A percentile compares a stretch with the other conserved stretches of the same genome.
Evolutionary conservation across 768 basidiomycete genomes (phyloP).

Genomic region (Tylopilus sp.): DNA sequence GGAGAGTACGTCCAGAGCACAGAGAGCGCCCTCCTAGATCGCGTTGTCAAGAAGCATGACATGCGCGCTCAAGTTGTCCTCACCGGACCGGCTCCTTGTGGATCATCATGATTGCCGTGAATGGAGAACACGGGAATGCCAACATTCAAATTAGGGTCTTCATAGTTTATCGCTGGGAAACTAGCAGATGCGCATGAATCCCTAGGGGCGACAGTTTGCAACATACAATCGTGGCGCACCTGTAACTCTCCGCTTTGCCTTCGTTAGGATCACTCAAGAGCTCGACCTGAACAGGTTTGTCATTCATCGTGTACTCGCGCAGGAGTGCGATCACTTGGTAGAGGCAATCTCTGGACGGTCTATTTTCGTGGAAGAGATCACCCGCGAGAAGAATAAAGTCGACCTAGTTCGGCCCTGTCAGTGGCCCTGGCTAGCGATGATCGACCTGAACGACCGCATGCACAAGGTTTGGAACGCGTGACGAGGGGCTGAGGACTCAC

Average conservation of each 20-base stretch:
- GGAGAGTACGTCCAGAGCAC: slow-evolving; percentile 92
- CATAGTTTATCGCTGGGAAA: slow-evolving; percentile 96
- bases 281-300: slow-evolving; percentile 88
- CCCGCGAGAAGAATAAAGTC: slow-evolving; percentile 95
- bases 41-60: not conserved
- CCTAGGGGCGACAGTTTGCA: not conserved
- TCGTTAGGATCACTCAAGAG: slow-evolving; percentile 90
- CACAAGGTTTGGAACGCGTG: not conserved
- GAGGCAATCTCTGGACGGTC: slow-evolving; percentile 85
- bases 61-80: slow-evolving; percentile 25
- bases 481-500: slow-evolving; percentile 42
- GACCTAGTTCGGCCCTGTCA: slow-evolving; percentile 50
- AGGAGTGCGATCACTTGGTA: slow-evolving; percentile 88
- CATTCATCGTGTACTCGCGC: slow-evolving; percentile 85
- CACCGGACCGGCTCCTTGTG: slow-evolving; percentile 91
- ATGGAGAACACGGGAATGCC: slow-evolving; percentile 98
- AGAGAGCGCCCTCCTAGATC: slow-evolving; percentile 88
- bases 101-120: slow-evolving; percentile 99
- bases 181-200: slow-evolving; percentile 37
- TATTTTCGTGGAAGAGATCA: slow-evolving; percentile 97
- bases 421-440: not conserved
- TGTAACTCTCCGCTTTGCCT: slow-evolving; percentile 80
- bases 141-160: slow-evolving; percentile 94
- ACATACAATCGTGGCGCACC: slow-evolving; percentile 53
- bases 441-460: not conserved